Evolutionary conservation across 768 basidiomycete genomes (phyloP), one percentile per base, ranked within the genome.

Genomic region (Tricholoma furcatifolium): DNA sequence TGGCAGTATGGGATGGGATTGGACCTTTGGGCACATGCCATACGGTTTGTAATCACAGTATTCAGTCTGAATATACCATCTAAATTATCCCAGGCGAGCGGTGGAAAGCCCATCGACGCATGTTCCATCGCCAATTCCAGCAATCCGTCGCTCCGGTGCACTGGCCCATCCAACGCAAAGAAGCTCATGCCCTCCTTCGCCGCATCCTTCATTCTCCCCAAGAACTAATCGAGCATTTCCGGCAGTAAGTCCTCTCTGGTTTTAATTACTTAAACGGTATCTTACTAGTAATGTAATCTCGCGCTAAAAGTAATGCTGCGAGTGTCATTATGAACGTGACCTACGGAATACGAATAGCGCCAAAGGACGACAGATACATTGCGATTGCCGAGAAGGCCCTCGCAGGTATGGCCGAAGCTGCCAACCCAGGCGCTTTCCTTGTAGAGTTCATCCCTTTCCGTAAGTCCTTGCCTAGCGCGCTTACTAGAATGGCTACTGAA

Each of bases 1-100:
- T 43, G 42, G 17, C 43, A 72, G 72, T 46, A 60, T 69, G 53
- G 63, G 69, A 14, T 68, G 76, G 79, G 64, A 79, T 21, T 82
- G 80, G 72, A 77, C 75, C 41, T 80, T 82, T 41, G 79, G 75
- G 0, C 79, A 82, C 50, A 82, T 82, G 81, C 74, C 69, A 9
- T 81, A 78, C 38, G 76, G 74, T 70, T 45, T 40, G 67, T 61
- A 23, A 63, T 20, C 3, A 23, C 21, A 2, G 14, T 23, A 30
- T 24, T 47, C 14, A 1, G 2, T 1, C 12, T 11, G 38, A 2
- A 8, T 11, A 17, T 12, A 12, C 5, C 18, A 34, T n/a, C 40
- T 49, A 4, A 49, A 24, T 0, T 49, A 17, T 12, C 7, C 30
- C 38, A 81, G 80, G 79, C 32, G 76, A 78, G 24, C 69, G 70